Percentiles rank a stretch among this genome's conserved stretches.
Evolutionary conservation across 2,329 filamentous ascomycete genomes (phyloP).

Genomic region (Xylariaceae sp.): DNA sequence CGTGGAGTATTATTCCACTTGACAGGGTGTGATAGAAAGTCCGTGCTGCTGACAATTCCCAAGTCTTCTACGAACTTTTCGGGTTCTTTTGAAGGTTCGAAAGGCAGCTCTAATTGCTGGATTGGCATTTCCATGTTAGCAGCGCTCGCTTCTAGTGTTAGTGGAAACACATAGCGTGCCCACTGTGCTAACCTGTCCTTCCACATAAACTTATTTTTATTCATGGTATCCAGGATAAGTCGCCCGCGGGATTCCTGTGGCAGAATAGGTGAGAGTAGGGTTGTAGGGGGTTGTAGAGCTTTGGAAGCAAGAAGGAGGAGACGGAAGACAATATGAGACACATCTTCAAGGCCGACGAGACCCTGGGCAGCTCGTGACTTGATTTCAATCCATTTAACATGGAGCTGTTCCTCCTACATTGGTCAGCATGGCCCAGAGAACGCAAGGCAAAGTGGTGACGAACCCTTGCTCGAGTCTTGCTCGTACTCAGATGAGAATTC

Average conservation of each 20-base stretch:
- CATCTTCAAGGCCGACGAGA: conserved; percentile 32
- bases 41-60: not conserved
- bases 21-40: conserved; percentile 15
- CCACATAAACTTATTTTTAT: conserved; percentile 34
- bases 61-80: not conserved
- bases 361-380: conserved; percentile 12
- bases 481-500: conserved; percentile 25
- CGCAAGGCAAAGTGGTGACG: conserved; percentile 9
- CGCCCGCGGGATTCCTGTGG: conserved; percentile 21
- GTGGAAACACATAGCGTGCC: conserved; percentile 31
- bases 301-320: conserved; percentile 37
- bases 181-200: conserved; percentile 32
- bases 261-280: conserved; percentile 20
- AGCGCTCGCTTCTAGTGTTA: conserved; percentile 2
- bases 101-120: conserved; percentile 18
- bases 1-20: conserved; percentile 22
- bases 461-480: conserved; percentile 21
- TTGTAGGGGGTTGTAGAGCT: conserved; percentile 19
- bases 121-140: conserved; percentile 2
- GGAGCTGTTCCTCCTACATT: conserved; percentile 21
- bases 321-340: conserved; percentile 41
- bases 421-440: conserved; percentile 1
- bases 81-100: conserved; percentile 13
- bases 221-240: conserved; percentile 29
- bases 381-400: conserved; percentile 40